phyloP scores from a whole-genome alignment of 148 eudicot species.

The Vaccinium darrowii region DNA sequence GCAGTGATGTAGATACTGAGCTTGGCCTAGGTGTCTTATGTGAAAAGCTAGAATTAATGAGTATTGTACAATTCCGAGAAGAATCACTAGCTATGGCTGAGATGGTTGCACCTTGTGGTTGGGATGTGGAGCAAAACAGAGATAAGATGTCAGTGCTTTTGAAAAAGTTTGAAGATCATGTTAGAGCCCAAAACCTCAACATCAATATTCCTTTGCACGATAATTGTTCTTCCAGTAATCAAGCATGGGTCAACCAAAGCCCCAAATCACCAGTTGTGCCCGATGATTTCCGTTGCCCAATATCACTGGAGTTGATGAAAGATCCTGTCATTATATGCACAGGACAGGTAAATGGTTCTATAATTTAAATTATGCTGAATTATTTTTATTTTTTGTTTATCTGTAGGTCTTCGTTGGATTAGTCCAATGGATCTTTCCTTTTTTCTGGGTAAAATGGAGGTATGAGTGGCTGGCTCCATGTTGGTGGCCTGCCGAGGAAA shows the following conservation, averaged over 20 bases:
- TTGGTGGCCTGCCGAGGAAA: background rate
- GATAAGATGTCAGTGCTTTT: constrained; percentile 7
- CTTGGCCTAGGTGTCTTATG: constrained; percentile 4
- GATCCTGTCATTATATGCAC: constrained; percentile 19
- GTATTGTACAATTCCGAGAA: constrained; percentile 6
- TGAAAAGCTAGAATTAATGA: constrained; percentile 17
- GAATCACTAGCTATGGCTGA: constrained; percentile 12
- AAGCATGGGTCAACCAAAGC: background rate
- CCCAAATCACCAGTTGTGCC: constrained; percentile 15
- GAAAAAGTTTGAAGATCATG: constrained; percentile 12
- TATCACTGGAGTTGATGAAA: constrained; percentile 22
- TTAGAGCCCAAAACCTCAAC: background rate
- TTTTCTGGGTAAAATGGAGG: background rate
- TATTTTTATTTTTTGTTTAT: background rate
- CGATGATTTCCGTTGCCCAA: constrained; percentile 23
- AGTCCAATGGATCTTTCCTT: background rate
- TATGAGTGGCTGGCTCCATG: background rate
- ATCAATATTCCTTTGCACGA: background rate
- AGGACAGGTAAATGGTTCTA: constrained; percentile 15
- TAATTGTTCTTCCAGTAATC: constrained; percentile 1
- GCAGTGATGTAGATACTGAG: constrained; percentile 3
- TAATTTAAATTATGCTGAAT: background rate
- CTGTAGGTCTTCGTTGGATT: background rate
- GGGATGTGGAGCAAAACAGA: background rate
- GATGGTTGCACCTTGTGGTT: constrained; percentile 3